These are phyloP conservation scores for Schizothecium vesticola DNA, from an alignment of 495 filamentous ascomycete genomes.

Conservation along the genomic window DNA sequence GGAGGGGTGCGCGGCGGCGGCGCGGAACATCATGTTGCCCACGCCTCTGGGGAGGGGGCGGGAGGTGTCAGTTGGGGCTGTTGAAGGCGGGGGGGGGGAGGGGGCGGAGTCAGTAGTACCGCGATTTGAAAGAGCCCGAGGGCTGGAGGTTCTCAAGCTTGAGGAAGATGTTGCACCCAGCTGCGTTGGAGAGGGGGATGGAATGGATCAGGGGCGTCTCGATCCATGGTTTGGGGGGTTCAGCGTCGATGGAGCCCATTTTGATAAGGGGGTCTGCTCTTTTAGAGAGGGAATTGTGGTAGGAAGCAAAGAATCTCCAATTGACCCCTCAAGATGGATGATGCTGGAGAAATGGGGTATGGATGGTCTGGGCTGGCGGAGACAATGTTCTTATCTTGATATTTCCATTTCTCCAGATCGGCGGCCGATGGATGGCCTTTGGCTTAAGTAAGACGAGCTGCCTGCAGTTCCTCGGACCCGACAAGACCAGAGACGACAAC, in stretches of 20 bases:
- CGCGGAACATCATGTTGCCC: conserved; percentile 67
- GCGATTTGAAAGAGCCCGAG: conserved; percentile 91
- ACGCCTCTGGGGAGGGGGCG: conserved; percentile 48
- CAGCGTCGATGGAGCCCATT: conserved; percentile 37
- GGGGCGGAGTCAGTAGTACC: conserved; percentile 28
- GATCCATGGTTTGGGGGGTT: conserved; percentile 56
- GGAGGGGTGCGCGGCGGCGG: conserved; percentile 26
- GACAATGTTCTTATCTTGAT: background rate
- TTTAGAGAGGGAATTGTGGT: background rate
- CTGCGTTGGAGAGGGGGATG: conserved; percentile 58
- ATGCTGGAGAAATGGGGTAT: background rate
- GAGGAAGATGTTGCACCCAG: conserved; percentile 77
- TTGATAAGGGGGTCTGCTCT: conserved; percentile 5
- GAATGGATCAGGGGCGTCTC: conserved; percentile 70
- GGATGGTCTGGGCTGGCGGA: background rate
- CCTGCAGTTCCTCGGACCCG: too few species aligned
- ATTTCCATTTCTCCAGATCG: background rate
- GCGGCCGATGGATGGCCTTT: background rate
- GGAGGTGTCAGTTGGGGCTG: background rate
- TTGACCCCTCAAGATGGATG: background rate
- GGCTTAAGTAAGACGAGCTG: background rate
- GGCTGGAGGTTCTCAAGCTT: conserved; percentile 94
- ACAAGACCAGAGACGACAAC: background rate
- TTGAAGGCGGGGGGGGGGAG: background rate
- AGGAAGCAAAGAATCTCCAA: background rate